phyloP scores from a whole-genome alignment of 1,284 basidiomycete genomes.

The Schizopora paradoxa region DNA sequence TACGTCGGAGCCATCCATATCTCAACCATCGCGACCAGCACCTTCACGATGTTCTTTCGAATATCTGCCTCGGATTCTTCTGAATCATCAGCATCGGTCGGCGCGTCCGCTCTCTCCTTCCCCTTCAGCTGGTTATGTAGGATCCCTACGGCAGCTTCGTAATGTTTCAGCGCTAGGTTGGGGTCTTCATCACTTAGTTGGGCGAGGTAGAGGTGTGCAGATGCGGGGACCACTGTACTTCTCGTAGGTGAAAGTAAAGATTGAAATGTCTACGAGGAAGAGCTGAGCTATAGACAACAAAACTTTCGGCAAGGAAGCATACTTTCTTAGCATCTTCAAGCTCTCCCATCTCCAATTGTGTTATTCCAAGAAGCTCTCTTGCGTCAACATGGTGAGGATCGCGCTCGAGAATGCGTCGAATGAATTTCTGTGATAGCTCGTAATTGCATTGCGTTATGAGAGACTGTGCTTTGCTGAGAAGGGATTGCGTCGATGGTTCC shows the following conservation, averaged over 20 bases:
- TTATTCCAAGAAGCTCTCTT: conserved; percentile 74
- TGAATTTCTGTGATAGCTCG: conserved; percentile 72
- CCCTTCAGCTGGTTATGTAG: conserved; percentile 68
- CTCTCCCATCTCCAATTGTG: conserved; percentile 75
- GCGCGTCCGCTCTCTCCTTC: conserved; percentile 51
- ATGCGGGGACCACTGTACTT: conserved; percentile 52
- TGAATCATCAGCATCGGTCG: conserved; percentile 30
- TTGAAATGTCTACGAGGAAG: conserved; percentile 63
- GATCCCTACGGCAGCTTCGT: conserved; percentile 76
- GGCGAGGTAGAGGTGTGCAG: conserved; percentile 87
- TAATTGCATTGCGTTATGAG: conserved; percentile 83
- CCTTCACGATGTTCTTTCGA: conserved; percentile 72
- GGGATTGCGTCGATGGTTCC: conserved; percentile 40
- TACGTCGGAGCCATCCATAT: conserved; percentile 90
- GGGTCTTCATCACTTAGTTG: conserved; percentile 80
- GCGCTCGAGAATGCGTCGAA: conserved; percentile 62
- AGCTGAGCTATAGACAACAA: not conserved
- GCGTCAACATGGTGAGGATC: conserved; percentile 65
- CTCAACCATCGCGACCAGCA: conserved; percentile 88
- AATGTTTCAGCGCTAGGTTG: conserved; percentile 71
- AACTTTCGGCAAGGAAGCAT: conserved; percentile 9
- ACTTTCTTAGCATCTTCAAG: conserved; percentile 66
- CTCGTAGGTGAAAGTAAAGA: conserved; percentile 57
- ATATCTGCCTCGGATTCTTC: conserved; percentile 54
- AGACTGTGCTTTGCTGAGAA: conserved; percentile 72